Evolutionary conservation across 2,329 filamentous ascomycete species (phyloP), one percentile per base, ranked within the genome.

Genomic region (Alternaria brassicae): DNA sequence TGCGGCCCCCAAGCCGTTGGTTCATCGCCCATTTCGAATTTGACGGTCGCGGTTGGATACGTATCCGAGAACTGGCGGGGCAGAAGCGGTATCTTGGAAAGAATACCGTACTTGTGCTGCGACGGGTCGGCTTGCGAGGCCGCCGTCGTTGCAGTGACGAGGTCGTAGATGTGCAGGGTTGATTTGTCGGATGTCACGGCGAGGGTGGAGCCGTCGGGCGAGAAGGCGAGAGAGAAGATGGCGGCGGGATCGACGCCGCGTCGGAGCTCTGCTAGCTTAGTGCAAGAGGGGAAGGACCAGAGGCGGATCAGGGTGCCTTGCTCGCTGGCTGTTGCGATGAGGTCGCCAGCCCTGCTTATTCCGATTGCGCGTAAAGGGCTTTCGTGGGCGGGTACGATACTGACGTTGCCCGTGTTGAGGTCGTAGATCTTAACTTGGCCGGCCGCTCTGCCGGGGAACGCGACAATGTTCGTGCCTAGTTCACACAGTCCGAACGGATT

Each of bases 171-270:
- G 78, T 99, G 95, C 10, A 99, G 83, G 0, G 93, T 99, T 6
- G 92, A 93, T 79, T 98, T 99, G 82, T 99, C 95, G 1, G 93
- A 97, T 1, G 94, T 98, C 62, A 93, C 94, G 25, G 95, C 95
- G 10, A 98, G 84, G 73, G 93, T 85, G 41, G 85, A 86, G 51
- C 90, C 91, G 1, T 89, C 89, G 0, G 93, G 93, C 19, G 91
- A 96, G 76, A 99, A 95, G 10, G 90, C 89, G 10, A 99, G 83
- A 2, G 91, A 94, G 79, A 91, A 97, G 66, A 98, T 91, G 53
- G 88, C 88, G 15, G 95, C 93, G 34, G 88, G 90, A 72, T 99
- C 95, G 47, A 96, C 89, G 40, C 95, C 95, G 32, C 95, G 88
- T 41, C 95, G 89, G 48, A 97, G 84, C 78, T 99, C 95, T 37